Base-by-base conservation (phyloP, 305 asterid genomes). In the Solanum hybrid region DNA sequence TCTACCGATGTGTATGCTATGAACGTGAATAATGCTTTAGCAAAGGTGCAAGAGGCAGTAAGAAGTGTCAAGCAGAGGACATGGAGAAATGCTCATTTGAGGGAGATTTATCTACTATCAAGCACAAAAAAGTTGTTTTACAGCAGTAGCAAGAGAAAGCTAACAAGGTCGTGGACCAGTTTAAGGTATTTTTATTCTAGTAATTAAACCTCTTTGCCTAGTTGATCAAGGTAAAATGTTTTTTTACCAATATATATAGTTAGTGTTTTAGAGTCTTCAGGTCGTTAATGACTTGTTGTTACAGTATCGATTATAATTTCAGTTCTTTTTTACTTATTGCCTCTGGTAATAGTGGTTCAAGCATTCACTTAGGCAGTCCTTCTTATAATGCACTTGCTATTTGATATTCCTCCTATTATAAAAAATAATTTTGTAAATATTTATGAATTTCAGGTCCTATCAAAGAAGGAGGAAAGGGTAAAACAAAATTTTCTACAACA, bases 391-490 rank as follows among this genome's bases (percentile, higher is more conserved):
- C 87, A 82, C 34, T 17, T 56, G 10, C 66, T 15, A 56, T 56
- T 56, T 56, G 24, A 56, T 56, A 56, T 56, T 27, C 87, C 38
- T 42, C 35, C 6, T 42, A 24, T 11, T 5, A 27, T 42, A 56
- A 26, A 27, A 42, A 51, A 77, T 19, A 82, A 82, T 9, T 31
- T 45, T 42, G 72, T 45, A 2, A 51, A 51, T 51, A 15, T 51
- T 51, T 51, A 2, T 51, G 9, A 51, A 51, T 51, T 51, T 2
- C 4, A 97, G 97, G 93, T 89, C 84, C 92, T 93, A 35, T 42
- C 87, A 91, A 93, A 90, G 93, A 92, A 94, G 75, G 98, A 94
- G 92, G 94, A 92, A 90, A 93, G 86, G 92, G 97, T 94, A 91
- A 95, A 91, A 72, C 45, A 78, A 22, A 92, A 71, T 42, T 86